Base-by-base conservation (phyloP, 768 basidiomycete genomes). In the Gyrodon lividus region DNA sequence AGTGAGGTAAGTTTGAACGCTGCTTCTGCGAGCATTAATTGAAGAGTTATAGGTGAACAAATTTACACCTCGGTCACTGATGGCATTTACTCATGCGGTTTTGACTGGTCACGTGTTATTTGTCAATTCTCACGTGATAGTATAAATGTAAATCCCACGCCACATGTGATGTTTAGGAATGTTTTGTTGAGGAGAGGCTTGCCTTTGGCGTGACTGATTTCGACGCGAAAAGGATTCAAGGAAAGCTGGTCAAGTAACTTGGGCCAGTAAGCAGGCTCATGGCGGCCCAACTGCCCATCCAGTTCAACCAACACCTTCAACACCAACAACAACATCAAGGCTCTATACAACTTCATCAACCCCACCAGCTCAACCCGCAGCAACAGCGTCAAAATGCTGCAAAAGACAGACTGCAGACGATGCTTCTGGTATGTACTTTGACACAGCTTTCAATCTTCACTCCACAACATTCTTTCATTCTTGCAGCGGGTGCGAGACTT, bases 401-500 rank as follows among this genome's bases (percentile, higher is more conserved):
- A 39, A 66, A 70, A 37, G 68, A 67, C 58, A 65, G 48, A 43
- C 51, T 66, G 0, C 65, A 65, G 23, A 28, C 54, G 51, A 48
- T 67, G 42, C 46, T 65, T 39, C 24, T 46, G 45, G 59, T 61
- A 40, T 19, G 59, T 51, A 7, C 26, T 24, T 43, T 16, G 7
- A 13, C 31, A 34, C 26, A 22, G 24, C 16, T 5, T 2, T 0
- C 2, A 2, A 5, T 1, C 7, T 2, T 12, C 19, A 2, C n/a
- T 2, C 8, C 4, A 19, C 26, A 6, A 7, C 3, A 12, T 6
- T 12, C 24, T 42, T 10, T 37, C 38, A 7, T 10, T 43, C 1
- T 12, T 23, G 60, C 67, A 82, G 75, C 77, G 77, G 23, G 70
- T 73, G n/a, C 69, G 72, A 28, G 48, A 62, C 34, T 73, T 82